Conservation (phyloP, 495 filamentous ascomycete species). For the Lasiosphaeria ovina region DNA sequence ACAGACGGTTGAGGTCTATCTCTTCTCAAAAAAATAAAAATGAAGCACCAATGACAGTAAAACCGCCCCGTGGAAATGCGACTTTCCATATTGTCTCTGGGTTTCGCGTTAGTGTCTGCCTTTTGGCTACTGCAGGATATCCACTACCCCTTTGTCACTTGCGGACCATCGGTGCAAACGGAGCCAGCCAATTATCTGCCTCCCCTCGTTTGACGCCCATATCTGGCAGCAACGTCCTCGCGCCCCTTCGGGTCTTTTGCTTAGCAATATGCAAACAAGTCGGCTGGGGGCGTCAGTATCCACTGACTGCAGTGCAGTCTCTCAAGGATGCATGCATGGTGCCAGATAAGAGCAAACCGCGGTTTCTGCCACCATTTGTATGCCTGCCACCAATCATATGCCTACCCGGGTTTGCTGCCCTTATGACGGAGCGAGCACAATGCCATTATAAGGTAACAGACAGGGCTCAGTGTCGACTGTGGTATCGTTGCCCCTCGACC, state of each 20-base stretch:
- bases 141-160: too few species aligned
- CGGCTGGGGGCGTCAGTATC: not conserved
- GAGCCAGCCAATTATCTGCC: constrained; percentile 3
- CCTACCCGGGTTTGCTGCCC: too few species aligned
- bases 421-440: not conserved
- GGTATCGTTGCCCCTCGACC: not conserved
- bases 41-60: not conserved
- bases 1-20: constrained; percentile 62
- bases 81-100: not conserved
- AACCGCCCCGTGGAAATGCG: not conserved
- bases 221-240: not conserved
- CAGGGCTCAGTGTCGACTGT: not conserved
- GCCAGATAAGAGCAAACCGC: not conserved
- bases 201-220: not conserved
- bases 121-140: too few species aligned
- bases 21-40: constrained; percentile 35
- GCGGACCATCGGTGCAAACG: not conserved
- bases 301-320: not conserved
- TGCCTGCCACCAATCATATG: too few species aligned
- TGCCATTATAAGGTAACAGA: too few species aligned
- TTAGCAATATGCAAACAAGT: not conserved
- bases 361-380: too few species aligned
- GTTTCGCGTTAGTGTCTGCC: too few species aligned
- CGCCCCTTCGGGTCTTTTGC: not conserved
- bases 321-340: not conserved